Evolutionary conservation across 2,329 filamentous ascomycete species (phyloP).

Genomic region (Fusarium armeniacum): DNA sequence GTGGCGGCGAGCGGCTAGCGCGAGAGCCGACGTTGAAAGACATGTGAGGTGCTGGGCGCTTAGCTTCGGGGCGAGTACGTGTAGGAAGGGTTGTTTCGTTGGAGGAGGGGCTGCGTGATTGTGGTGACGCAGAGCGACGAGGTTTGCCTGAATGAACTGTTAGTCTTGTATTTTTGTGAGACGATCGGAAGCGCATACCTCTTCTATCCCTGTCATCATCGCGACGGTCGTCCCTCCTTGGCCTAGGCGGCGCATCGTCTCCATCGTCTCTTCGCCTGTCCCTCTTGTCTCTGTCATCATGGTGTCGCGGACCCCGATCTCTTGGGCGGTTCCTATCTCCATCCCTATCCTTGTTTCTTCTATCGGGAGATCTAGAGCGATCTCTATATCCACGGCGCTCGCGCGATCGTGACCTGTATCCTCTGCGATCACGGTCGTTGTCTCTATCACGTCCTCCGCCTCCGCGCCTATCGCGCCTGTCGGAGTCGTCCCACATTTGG

Average conservation of each 20-base stretch:
- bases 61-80: constrained; percentile 50
- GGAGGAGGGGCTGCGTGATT: constrained; percentile 44
- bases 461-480: constrained; percentile 56
- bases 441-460: constrained; percentile 50
- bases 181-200: constrained; percentile 37
- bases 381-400: constrained; percentile 55
- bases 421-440: constrained; percentile 52
- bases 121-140: constrained; percentile 58
- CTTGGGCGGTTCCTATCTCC: constrained; percentile 53
- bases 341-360: constrained; percentile 58
- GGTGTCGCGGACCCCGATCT: constrained; percentile 52
- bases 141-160: constrained; percentile 43
- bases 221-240: constrained; percentile 45
- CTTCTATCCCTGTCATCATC: constrained; percentile 48
- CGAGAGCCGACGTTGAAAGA: constrained; percentile 54
- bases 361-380: constrained; percentile 56
- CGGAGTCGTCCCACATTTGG: constrained; percentile 72
- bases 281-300: constrained; percentile 46
- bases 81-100: constrained; percentile 53
- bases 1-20: constrained; percentile 48
- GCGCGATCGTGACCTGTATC: constrained; percentile 54
- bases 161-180: not conserved
- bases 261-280: constrained; percentile 49
- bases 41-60: constrained; percentile 47
- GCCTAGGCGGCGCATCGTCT: constrained; percentile 40